Evolutionary conservation across 2,329 filamentous ascomycete genomes (phyloP).

Genomic region (Diaporthe ampelina): DNA sequence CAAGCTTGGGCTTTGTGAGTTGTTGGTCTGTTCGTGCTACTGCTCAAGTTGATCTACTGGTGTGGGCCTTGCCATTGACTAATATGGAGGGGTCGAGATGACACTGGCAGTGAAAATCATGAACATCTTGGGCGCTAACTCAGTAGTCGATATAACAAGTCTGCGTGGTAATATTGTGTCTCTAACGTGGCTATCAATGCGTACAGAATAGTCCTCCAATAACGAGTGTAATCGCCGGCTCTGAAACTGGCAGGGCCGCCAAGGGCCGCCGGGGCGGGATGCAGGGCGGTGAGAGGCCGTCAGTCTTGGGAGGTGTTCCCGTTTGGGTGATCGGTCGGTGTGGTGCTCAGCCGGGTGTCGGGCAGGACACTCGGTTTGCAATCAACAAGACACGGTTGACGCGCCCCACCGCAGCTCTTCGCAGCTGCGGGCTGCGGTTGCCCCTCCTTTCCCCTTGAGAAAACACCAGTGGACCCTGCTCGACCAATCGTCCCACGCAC

Average conservation of each 20-base stretch:
- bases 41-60: not conserved
- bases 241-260: slow-evolving; percentile 26
- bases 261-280: not conserved
- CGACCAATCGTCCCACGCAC: slow-evolving; percentile 15
- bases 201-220: slow-evolving; percentile 23
- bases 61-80: not conserved
- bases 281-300: slow-evolving; percentile 1
- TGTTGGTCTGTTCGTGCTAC: not conserved
- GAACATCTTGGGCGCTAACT: not conserved
- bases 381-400: slow-evolving; percentile 30
- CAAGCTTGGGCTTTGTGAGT: not conserved
- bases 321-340: not conserved
- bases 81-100: not conserved
- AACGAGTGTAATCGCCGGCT: not conserved
- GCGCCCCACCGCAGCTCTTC: slow-evolving; percentile 24
- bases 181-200: slow-evolving; percentile 23
- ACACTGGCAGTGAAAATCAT: not conserved
- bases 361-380: not conserved
- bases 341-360: not conserved
- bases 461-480: slow-evolving; percentile 20
- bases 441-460: slow-evolving; percentile 28
- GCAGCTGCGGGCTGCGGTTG: not conserved
- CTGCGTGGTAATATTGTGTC: not conserved
- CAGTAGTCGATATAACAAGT: not conserved
- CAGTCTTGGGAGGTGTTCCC: not conserved